phyloP scores from a whole-genome alignment of 371 early-diverging fungal species.

The Syncephalis plumigaleata region DNA sequence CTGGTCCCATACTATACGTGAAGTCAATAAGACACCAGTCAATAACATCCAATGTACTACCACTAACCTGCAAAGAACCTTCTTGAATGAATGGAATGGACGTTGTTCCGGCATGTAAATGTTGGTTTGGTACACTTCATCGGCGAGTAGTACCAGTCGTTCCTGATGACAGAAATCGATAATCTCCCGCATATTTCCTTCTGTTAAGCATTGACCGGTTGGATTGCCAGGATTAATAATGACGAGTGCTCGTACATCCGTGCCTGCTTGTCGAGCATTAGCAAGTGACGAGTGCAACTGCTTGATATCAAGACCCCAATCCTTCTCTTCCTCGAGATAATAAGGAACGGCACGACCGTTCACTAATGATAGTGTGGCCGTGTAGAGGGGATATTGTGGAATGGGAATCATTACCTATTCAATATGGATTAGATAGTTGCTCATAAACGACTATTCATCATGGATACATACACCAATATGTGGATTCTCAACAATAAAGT shows the following conservation, averaged over 20 bases:
- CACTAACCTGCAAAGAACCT: slow-evolving; percentile 39
- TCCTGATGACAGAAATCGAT: slow-evolving; percentile 74
- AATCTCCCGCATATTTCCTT: slow-evolving; percentile 71
- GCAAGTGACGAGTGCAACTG: slow-evolving; percentile 39
- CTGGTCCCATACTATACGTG: slow-evolving; percentile 29
- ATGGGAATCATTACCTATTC: slow-evolving; percentile 84
- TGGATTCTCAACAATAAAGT: slow-evolving; percentile 52
- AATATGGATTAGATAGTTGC: neutral
- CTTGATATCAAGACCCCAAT: slow-evolving; percentile 58
- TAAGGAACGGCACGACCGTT: slow-evolving; percentile 79
- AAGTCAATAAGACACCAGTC: too few relatives aligned
- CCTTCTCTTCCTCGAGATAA: slow-evolving; percentile 68
- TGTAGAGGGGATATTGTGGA: slow-evolving; percentile 96
- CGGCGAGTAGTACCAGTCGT: slow-evolving; percentile 73
- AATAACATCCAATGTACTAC: too few relatives aligned
- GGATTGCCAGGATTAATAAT: slow-evolving; percentile 98
- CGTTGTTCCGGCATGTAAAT: slow-evolving; percentile 57
- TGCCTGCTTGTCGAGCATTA: slow-evolving; percentile 47
- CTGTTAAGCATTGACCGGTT: slow-evolving; percentile 76
- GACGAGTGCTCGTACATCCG: slow-evolving; percentile 82
- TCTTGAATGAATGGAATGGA: slow-evolving; percentile 92
- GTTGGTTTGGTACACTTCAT: slow-evolving; percentile 97
- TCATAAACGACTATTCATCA: neutral
- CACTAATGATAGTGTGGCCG: slow-evolving; percentile 78
- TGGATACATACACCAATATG: slow-evolving; percentile 62